Conservation (phyloP, 257 asterid genomes). For the Scutellaria barbata region DNA sequence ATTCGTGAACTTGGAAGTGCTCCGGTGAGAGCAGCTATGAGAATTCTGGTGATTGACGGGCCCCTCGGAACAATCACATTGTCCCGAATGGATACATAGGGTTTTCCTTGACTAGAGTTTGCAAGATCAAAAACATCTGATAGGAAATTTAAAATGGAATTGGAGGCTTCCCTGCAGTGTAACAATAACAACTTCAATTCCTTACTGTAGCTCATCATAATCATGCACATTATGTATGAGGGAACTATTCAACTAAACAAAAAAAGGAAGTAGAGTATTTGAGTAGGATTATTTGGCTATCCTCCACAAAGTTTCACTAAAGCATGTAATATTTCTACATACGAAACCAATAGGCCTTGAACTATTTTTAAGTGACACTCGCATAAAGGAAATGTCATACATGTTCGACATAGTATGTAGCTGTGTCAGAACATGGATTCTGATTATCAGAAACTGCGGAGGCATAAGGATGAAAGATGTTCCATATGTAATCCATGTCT, state of each 20-base stretch:
- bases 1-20: constrained; percentile 93
- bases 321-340: not conserved
- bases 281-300: constrained; percentile 5
- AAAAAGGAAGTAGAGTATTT: not conserved
- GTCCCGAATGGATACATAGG: constrained; percentile 71
- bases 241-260: not conserved
- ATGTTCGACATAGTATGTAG: not conserved
- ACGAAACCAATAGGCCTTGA: not conserved
- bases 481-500: not conserved
- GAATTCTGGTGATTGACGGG: constrained; percentile 68
- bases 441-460: not conserved
- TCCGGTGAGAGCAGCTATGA: constrained; percentile 87
- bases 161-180: constrained; percentile 94
- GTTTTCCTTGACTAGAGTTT: constrained; percentile 70
- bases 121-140: constrained; percentile 82
- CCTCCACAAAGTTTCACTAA: not conserved
- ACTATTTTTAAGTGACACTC: not conserved
- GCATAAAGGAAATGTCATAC: not conserved
- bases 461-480: not conserved
- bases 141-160: constrained; percentile 82
- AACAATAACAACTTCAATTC: constrained; percentile 25
- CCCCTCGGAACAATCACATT: constrained; percentile 84
- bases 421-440: not conserved
- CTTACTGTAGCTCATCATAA: not conserved
- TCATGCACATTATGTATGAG: constrained; percentile 10